These are phyloP conservation scores for Leccinum fibrillosum DNA, from an alignment of 768 basidiomycete species.

Conservation along the genomic window DNA sequence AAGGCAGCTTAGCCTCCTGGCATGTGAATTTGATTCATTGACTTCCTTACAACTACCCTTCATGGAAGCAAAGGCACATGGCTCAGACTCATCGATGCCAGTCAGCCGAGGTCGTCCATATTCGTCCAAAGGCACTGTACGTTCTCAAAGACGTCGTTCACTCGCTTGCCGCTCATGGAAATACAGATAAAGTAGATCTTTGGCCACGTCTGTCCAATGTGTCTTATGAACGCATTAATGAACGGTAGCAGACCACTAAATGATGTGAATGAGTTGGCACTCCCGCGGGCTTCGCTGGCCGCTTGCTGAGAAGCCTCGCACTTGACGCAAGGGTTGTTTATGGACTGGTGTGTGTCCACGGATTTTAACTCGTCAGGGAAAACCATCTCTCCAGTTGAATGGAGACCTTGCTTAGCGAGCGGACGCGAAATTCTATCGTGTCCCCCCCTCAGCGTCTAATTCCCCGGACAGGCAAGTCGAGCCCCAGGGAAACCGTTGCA, in stretches of 20 bases:
- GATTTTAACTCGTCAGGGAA: slow-evolving; percentile 10
- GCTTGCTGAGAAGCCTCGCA: slow-evolving; percentile 19
- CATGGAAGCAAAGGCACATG: not conserved
- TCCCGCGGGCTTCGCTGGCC: slow-evolving; percentile 18
- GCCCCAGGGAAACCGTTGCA: not conserved
- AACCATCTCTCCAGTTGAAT: slow-evolving; percentile 5
- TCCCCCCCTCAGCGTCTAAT: slow-evolving; percentile 11
- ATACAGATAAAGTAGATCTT: not conserved
- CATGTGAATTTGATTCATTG: slow-evolving; percentile 13
- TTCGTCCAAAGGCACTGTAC: not conserved
- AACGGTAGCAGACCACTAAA: slow-evolving; percentile 1
- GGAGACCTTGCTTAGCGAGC: slow-evolving; percentile 14
- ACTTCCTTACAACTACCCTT: slow-evolving; percentile 18
- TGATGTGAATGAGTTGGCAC: slow-evolving; percentile 5
- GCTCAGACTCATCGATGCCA: not conserved
- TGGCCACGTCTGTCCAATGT: not conserved
- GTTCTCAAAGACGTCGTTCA: not conserved
- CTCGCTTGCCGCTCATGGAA: not conserved
- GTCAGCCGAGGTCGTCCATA: not conserved
- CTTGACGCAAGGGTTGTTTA: slow-evolving; percentile 9
- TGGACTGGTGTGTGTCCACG: slow-evolving; percentile 17
- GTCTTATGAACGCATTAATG: slow-evolving; percentile 1
- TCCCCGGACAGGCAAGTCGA: slow-evolving; percentile 20
- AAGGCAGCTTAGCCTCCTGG: not conserved
- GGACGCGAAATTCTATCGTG: not conserved